phyloP scores from a whole-genome alignment of 345 rosid species.

The Salix brachista region DNA sequence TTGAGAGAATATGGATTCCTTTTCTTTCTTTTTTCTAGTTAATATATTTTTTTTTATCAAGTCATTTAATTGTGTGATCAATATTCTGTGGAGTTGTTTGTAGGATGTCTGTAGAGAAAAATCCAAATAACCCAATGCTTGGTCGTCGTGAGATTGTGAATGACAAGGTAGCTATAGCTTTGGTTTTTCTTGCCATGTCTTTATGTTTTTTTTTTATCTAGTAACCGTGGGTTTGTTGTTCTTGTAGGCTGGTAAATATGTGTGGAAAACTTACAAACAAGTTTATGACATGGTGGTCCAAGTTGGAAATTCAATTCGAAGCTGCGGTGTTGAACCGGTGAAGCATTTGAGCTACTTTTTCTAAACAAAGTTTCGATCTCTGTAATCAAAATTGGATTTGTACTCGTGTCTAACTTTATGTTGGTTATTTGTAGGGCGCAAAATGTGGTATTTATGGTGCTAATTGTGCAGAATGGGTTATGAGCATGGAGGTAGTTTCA shows the following conservation, averaged over 20 bases:
- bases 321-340: conserved; percentile 80
- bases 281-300: conserved; percentile 73
- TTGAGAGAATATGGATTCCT: background rate
- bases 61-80: background rate
- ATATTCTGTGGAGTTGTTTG: conserved; percentile 11
- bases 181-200: background rate
- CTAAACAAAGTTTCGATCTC: background rate
- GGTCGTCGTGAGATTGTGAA: conserved; percentile 73
- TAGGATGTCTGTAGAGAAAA: conserved; percentile 70
- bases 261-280: conserved; percentile 82
- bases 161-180: conserved; percentile 50
- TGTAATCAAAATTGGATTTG: background rate
- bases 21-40: background rate
- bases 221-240: background rate
- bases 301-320: conserved; percentile 76
- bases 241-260: conserved; percentile 73
- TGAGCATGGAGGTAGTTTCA: conserved; percentile 87
- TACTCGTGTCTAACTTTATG: background rate
- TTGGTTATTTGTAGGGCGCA: conserved; percentile 46
- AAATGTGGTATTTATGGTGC: conserved; percentile 95
- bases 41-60: background rate
- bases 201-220: background rate
- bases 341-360: background rate
- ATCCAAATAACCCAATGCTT: conserved; percentile 80
- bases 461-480: conserved; percentile 85